Evolutionary conservation across 2,329 filamentous ascomycete species (phyloP).

Genomic region (Beauveria asiatica): DNA sequence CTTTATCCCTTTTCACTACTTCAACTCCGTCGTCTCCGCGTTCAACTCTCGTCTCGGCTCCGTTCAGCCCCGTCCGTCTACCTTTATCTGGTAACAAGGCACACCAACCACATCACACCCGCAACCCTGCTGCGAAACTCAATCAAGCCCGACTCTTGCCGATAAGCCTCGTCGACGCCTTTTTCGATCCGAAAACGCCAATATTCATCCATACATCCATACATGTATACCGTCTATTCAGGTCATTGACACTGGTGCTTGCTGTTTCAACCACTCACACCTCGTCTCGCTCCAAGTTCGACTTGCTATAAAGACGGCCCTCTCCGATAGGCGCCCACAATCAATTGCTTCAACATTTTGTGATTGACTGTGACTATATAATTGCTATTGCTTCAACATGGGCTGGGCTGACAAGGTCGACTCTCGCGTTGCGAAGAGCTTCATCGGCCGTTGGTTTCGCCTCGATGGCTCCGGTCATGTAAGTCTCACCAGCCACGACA

Average conservation of each 20-base stretch:
- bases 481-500: constrained; percentile 29
- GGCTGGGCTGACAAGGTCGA: constrained; percentile 44
- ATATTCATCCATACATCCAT: not conserved
- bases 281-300: not conserved
- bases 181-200: not conserved
- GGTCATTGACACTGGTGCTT: not conserved
- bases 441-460: constrained; percentile 65
- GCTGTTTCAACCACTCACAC: not conserved
- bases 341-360: not conserved
- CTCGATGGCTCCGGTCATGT: constrained; percentile 78
- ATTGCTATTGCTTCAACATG: constrained; percentile 25
- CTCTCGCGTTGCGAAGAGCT: constrained; percentile 51
- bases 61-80: not conserved
- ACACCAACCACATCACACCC: not conserved
- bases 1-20: not conserved
- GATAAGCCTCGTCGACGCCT: not conserved
- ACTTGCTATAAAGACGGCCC: not conserved
- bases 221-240: not conserved
- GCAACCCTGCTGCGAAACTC: not conserved
- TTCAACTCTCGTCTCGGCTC: not conserved
- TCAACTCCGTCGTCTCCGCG: not conserved
- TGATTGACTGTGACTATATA: not conserved
- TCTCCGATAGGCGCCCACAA: not conserved
- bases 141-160: not conserved
- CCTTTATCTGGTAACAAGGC: not conserved